Conservation (phyloP, 2,329 filamentous ascomycete species). For the Coniochaeta sp. region DNA sequence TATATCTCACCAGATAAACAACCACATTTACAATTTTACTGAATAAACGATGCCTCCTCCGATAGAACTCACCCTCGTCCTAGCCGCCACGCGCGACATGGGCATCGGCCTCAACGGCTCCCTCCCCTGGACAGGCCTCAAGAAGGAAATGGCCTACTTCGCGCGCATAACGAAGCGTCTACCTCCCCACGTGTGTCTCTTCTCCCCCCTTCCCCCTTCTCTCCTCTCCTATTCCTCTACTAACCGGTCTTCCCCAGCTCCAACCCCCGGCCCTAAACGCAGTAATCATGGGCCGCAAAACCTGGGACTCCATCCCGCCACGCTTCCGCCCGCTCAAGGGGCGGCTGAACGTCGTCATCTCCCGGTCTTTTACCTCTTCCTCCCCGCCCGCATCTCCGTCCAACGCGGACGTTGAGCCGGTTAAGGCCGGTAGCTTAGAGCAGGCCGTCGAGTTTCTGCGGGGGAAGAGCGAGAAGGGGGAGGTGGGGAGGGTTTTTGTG, state of each 20-base stretch:
- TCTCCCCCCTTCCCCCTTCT: neutral
- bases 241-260: too few relatives aligned
- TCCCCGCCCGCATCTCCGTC: conserved; percentile 14
- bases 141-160: conserved; percentile 93
- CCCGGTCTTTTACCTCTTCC: conserved; percentile 35
- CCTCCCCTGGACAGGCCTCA: conserved; percentile 84
- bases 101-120: conserved; percentile 76
- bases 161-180: conserved; percentile 75
- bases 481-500: conserved; percentile 62
- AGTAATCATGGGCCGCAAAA: conserved; percentile 96
- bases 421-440: conserved; percentile 53
- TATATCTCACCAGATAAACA: too few relatives aligned
- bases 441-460: conserved; percentile 45
- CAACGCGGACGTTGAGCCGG: conserved; percentile 43
- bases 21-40: too few relatives aligned
- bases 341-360: conserved; percentile 77
- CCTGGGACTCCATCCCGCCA: conserved; percentile 83
- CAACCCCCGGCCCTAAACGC: conserved; percentile 49
- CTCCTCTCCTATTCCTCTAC: too few relatives aligned
- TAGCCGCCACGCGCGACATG: conserved; percentile 84
- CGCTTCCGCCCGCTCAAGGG: conserved; percentile 73
- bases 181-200: conserved; percentile 23
- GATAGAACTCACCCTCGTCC: conserved; percentile 81
- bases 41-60: too few relatives aligned
- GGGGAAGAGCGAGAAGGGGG: conserved; percentile 21